Conservation (phyloP, 2,329 filamentous ascomycete genomes). For the Penicillium sp. region DNA sequence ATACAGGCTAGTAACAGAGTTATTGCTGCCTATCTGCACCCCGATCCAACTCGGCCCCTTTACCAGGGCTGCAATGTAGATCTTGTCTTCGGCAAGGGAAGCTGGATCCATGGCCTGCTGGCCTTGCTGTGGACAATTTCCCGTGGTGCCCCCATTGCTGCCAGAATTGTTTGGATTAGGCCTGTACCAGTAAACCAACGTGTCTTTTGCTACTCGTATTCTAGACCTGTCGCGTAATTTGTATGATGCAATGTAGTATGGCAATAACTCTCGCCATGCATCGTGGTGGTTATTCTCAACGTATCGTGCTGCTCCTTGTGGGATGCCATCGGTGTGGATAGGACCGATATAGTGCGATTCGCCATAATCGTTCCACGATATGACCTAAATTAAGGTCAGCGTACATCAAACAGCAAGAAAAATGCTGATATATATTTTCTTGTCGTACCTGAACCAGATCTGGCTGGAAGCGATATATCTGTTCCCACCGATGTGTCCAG, state of each 20-base stretch:
- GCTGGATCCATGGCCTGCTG: slow-evolving; percentile 24
- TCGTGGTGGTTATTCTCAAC: slow-evolving; percentile 27
- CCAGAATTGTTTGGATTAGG: slow-evolving; percentile 29
- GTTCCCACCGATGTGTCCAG: slow-evolving; percentile 58
- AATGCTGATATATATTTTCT: not conserved
- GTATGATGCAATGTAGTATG: slow-evolving; percentile 34
- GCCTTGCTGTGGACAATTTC: slow-evolving; percentile 29
- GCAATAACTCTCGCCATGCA: slow-evolving; percentile 29
- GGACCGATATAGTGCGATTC: slow-evolving; percentile 59
- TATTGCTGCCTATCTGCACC: slow-evolving; percentile 26
- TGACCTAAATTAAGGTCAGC: slow-evolving; percentile 34
- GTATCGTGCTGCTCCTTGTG: slow-evolving; percentile 42
- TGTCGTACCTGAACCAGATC: slow-evolving; percentile 44
- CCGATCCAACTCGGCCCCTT: slow-evolving; percentile 23
- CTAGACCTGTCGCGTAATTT: slow-evolving; percentile 26
- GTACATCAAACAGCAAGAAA: not conserved
- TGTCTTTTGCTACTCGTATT: slow-evolving; percentile 20
- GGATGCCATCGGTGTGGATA: slow-evolving; percentile 43
- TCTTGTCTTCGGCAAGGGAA: slow-evolving; percentile 28
- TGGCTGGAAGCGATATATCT: slow-evolving; percentile 49
- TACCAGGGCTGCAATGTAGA: slow-evolving; percentile 28
- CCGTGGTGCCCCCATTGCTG: slow-evolving; percentile 29
- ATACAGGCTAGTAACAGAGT: slow-evolving; percentile 18
- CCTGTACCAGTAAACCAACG: slow-evolving; percentile 33
- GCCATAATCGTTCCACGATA: slow-evolving; percentile 61